Evolutionary conservation across 306 rosid genomes (phyloP).

Genomic region (Ormosia emarginata): DNA sequence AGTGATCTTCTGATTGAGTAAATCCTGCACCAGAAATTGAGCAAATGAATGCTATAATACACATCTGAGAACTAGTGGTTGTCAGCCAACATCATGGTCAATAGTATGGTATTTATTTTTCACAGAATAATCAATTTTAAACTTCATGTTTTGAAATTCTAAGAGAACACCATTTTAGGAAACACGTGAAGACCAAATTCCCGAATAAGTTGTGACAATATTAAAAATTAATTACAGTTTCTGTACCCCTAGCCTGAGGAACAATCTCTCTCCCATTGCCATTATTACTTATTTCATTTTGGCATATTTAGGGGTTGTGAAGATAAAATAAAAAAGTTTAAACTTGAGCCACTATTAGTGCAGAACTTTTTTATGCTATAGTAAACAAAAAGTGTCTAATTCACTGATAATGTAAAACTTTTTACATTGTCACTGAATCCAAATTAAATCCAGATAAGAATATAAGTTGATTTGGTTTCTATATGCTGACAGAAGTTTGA

Average conservation of each 20-base stretch:
- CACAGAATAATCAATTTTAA: slow-evolving; percentile 12
- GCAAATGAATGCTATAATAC: slow-evolving; percentile 19
- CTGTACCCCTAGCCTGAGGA: background rate
- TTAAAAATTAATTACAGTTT: background rate
- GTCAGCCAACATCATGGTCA: background rate
- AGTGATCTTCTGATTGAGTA: slow-evolving; percentile 69
- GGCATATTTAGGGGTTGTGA: background rate
- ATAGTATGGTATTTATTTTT: background rate
- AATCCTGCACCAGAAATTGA: slow-evolving; percentile 58
- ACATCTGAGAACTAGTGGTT: background rate
- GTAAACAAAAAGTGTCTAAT: background rate
- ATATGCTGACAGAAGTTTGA: background rate
- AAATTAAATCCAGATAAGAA: background rate
- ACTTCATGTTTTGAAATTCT: slow-evolving; percentile 14
- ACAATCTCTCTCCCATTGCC: background rate
- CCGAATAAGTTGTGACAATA: background rate
- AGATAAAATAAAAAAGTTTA: background rate
- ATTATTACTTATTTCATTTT: background rate
- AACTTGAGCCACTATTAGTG: background rate
- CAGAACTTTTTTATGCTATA: background rate
- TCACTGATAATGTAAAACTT: background rate
- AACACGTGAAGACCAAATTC: background rate
- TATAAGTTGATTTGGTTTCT: background rate
- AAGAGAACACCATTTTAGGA: background rate
- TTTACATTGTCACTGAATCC: background rate